phyloP scores from a whole-genome alignment of 495 filamentous ascomycete genomes.

The Neurospora pannonica region DNA sequence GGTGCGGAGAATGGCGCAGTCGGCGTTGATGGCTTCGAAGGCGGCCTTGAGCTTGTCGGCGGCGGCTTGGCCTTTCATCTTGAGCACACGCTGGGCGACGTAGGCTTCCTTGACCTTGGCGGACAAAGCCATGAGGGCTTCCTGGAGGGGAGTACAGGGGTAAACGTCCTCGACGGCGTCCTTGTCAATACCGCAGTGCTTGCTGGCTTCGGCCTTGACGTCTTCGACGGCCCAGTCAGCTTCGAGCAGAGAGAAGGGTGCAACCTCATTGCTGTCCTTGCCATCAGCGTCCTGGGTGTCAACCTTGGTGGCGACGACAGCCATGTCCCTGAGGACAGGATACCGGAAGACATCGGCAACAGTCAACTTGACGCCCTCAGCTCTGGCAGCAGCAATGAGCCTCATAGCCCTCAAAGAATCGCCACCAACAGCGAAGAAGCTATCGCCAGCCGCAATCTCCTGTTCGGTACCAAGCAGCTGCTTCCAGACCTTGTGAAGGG shows the following conservation, averaged over 20 bases:
- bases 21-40: conserved; percentile 36
- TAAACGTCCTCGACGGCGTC: conserved; percentile 49
- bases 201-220: conserved; percentile 17
- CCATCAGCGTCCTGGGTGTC: not conserved
- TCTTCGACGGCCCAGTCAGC: conserved; percentile 15
- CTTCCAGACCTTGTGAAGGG: conserved; percentile 20
- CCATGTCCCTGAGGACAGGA: conserved; percentile 31
- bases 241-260: conserved; percentile 24
- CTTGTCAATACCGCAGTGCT: conserved; percentile 18
- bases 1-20: conserved; percentile 48
- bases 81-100: conserved; percentile 41
- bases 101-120: conserved; percentile 48
- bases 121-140: conserved; percentile 56
- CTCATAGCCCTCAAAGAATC: conserved; percentile 47
- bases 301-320: conserved; percentile 13
- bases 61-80: conserved; percentile 20
- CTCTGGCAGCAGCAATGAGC: conserved; percentile 36
- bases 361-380: conserved; percentile 25
- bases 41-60: conserved; percentile 37
- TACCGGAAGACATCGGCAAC: conserved; percentile 38
- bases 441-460: conserved; percentile 27
- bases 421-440: conserved; percentile 46
- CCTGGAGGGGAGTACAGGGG: conserved; percentile 63
- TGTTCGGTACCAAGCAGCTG: conserved; percentile 19
- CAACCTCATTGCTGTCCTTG: not conserved